A percentile compares a stretch with the other conserved stretches of the same genome.
These are phyloP conservation scores for Yamadazyma dushanensis DNA, from an alignment of 1,139 yeast species.

Conservation along the genomic window DNA sequence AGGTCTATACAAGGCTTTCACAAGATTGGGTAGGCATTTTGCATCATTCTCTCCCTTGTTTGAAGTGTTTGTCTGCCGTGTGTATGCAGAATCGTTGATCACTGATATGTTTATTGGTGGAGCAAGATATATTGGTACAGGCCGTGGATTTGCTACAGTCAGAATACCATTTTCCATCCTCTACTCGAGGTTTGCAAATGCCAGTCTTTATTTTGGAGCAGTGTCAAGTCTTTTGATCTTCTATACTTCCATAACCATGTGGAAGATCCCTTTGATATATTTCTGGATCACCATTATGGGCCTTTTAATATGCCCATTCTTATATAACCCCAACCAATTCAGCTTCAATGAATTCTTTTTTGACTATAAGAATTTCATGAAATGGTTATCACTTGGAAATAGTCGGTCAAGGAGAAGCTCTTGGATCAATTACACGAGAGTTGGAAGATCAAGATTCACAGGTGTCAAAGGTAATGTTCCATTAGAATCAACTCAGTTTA, in stretches of 20 bases:
- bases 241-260: constrained; percentile 47
- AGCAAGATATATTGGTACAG: constrained; percentile 55
- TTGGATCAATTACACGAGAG: constrained; percentile 44
- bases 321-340: constrained; percentile 55
- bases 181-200: constrained; percentile 48
- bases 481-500: constrained; percentile 21
- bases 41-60: constrained; percentile 52
- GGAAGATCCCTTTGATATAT: constrained; percentile 46
- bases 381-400: constrained; percentile 50
- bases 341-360: constrained; percentile 49
- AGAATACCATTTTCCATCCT: constrained; percentile 44
- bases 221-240: constrained; percentile 37
- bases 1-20: constrained; percentile 46
- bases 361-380: constrained; percentile 42
- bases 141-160: constrained; percentile 54
- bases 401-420: constrained; percentile 27
- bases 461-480: constrained; percentile 38
- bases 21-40: constrained; percentile 47
- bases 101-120: constrained; percentile 54
- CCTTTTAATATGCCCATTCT: constrained; percentile 47
- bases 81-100: constrained; percentile 49
- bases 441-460: constrained; percentile 41
- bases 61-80: constrained; percentile 53
- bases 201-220: constrained; percentile 47
- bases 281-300: constrained; percentile 52